Base-by-base conservation (phyloP, 2,329 filamentous ascomycete species). In the Pseudogymnoascus sp. region DNA sequence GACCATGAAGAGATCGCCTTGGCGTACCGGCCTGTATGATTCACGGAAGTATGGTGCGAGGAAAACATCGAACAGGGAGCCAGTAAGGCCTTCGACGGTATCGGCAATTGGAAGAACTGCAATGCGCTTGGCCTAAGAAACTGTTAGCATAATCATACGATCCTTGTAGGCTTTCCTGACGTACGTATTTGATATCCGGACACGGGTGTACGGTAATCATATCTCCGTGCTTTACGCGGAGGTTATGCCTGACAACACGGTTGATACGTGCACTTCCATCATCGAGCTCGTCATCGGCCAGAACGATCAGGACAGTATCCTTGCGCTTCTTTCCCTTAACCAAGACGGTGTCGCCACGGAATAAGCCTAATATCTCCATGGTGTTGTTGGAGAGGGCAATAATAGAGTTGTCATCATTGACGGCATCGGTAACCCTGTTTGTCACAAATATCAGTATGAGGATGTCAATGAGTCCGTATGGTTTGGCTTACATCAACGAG, bases 321-420 rank as follows among this genome's bases (percentile, higher is more conserved):
- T 97, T 97, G 79, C 94, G 87, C 90, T 97, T 99, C 87, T 99
- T 99, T 78, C 94, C 94, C 80, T 96, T 96, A 63, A 99, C 93
- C 64, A 97, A 83, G 62, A 99, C 95, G 68, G 94, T 99, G 76
- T 99, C 94, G 69, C 94, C 94, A 75, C 95, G 91, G 89, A 99
- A 99, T 66, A 99, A 88, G 82, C 97, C 92, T 68, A 99, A 88
- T 65, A 89, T 87, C 79, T 99, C 94, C 94, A 99, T 99, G 70
- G 94, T 97, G 78, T 94, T 92, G 83, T 97, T 96, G 64, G 94
- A 97, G 64, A 99, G 86, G 69, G 92, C 91, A 75, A 99, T 97
- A 78, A 97, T 95, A 67, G 94, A 97, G 87, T 99, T 99, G 81
- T 99, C 94, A 88, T 99, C 94, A 80, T 96, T 99, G 73, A 90